Evolutionary conservation across 192 early-diverging fungal species (phyloP).

Genomic region (Funneliformis mosseae): DNA sequence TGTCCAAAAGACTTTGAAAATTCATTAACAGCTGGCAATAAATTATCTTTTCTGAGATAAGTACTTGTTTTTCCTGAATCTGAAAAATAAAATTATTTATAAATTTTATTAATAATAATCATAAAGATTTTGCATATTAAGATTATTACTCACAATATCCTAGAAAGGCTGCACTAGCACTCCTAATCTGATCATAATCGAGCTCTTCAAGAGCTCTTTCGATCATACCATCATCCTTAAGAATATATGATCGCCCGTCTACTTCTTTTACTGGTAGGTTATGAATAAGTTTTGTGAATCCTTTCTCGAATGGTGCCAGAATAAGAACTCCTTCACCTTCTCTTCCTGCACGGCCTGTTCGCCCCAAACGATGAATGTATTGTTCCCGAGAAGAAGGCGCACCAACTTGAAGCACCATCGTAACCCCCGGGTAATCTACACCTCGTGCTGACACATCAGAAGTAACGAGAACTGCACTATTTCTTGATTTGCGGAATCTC

Average conservation of each 20-base stretch:
- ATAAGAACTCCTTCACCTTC: slow-evolving; percentile 85
- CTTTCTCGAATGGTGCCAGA: slow-evolving; percentile 76
- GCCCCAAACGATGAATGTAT: slow-evolving; percentile 95
- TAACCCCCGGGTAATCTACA: slow-evolving; percentile 95
- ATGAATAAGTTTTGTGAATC: slow-evolving; percentile 64
- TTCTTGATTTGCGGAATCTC: slow-evolving; percentile 64
- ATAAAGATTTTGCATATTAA: slow-evolving; percentile 36
- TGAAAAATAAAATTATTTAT: slow-evolving; percentile 1
- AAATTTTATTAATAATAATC: slow-evolving; percentile 20
- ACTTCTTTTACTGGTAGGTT: slow-evolving; percentile 62
- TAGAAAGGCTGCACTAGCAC: slow-evolving; percentile 62
- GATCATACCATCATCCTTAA: slow-evolving; percentile 34
- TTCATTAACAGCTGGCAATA: slow-evolving; percentile 30
- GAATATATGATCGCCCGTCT: slow-evolving; percentile 43
- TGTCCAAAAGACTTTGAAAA: slow-evolving; percentile 40
- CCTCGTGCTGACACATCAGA: slow-evolving; percentile 97
- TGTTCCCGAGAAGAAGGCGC: slow-evolving; percentile 79
- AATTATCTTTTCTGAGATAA: slow-evolving; percentile 20
- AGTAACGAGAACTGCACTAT: slow-evolving; percentile 77
- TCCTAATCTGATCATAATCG: slow-evolving; percentile 51
- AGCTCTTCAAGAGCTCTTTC: slow-evolving; percentile 45
- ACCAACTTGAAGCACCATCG: slow-evolving; percentile 88
- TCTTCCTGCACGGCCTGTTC: slow-evolving; percentile 95
- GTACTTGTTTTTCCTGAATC: slow-evolving; percentile 25
- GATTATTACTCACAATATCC: slow-evolving; percentile 62